Percentiles rank a stretch among this genome's conserved stretches.
Conservation (phyloP, 495 filamentous ascomycete species). For the Pseudomonodictys pantanalensis region DNA sequence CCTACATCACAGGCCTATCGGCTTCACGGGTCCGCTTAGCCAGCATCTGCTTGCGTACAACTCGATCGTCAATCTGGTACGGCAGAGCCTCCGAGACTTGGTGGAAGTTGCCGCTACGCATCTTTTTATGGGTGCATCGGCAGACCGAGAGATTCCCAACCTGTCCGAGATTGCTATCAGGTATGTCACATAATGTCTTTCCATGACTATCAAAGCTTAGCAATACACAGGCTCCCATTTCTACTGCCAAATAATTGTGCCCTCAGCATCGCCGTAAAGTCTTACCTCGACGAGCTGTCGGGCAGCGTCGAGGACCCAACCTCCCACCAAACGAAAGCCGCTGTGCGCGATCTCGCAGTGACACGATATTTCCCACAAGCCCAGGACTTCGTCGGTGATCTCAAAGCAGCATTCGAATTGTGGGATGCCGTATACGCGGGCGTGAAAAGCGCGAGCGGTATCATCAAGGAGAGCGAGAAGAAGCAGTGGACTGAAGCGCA, state of each 20-base stretch:
- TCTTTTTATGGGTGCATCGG: conserved; percentile 75
- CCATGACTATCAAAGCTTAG: neutral
- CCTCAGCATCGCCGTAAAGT: conserved; percentile 84
- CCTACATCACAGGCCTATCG: conserved; percentile 76
- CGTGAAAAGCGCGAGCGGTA: conserved; percentile 56
- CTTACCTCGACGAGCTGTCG: conserved; percentile 83
- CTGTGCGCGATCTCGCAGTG: conserved; percentile 62
- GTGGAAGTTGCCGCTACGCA: conserved; percentile 76
- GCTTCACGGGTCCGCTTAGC: conserved; percentile 92
- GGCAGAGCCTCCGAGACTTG: conserved; percentile 72
- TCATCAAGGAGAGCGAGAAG: conserved; percentile 27
- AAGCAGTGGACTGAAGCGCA: conserved; percentile 31
- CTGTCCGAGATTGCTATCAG: conserved; percentile 66
- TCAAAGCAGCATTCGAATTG: conserved; percentile 75
- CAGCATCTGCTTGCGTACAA: conserved; percentile 85
- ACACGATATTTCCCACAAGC: conserved; percentile 70
- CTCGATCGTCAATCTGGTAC: conserved; percentile 75
- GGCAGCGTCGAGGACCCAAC: conserved; percentile 51
- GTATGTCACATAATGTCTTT: conserved; percentile 63
- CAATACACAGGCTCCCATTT: conserved; percentile 71
- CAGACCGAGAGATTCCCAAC: conserved; percentile 66
- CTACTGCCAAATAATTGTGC: conserved; percentile 77
- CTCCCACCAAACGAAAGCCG: conserved; percentile 57
- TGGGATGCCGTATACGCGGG: conserved; percentile 75
- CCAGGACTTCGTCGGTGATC: conserved; percentile 69